Percentiles rank a stretch among this genome's conserved stretches.
These are phyloP conservation scores for Coniosporium tulheliwenetii DNA, from an alignment of 2,329 filamentous ascomycete species.

Conservation along the genomic window DNA sequence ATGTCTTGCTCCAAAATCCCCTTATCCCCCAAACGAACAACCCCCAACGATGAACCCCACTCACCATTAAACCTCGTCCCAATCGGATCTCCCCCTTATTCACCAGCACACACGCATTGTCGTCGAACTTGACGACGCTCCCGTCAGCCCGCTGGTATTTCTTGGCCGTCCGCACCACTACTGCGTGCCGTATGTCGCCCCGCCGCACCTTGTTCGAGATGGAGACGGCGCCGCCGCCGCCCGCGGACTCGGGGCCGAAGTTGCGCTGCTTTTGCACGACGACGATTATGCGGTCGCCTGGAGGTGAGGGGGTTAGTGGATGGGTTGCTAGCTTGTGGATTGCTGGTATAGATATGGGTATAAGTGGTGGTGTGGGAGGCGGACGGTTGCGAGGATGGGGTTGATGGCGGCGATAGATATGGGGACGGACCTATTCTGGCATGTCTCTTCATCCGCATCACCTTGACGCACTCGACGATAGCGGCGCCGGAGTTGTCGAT, in stretches of 20 bases:
- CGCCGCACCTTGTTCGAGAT: conserved; percentile 86
- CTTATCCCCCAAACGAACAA: background rate
- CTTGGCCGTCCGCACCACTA: conserved; percentile 84
- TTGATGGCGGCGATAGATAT: background rate
- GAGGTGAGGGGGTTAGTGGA: background rate
- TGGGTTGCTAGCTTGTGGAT: background rate
- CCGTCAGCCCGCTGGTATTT: conserved; percentile 78
- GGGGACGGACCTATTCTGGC: conserved; percentile 65
- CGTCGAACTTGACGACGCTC: conserved; percentile 82
- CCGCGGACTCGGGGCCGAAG: conserved; percentile 54
- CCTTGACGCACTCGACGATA: conserved; percentile 88
- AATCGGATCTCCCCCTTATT: conserved; percentile 96
- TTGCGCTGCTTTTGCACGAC: conserved; percentile 93
- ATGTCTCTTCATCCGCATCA: conserved; percentile 77
- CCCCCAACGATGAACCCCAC: conserved; percentile 8
- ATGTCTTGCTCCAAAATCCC: background rate
- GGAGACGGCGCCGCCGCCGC: conserved; percentile 54
- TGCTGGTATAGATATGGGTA: background rate
- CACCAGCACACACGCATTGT: conserved; percentile 94
- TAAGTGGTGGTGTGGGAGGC: background rate
- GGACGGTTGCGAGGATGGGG: background rate
- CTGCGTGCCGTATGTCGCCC: conserved; percentile 90
- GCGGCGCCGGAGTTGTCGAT: conserved; percentile 99
- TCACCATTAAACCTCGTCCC: conserved; percentile 74
- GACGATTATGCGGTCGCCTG: conserved; percentile 91